Base-by-base conservation (phyloP, 805 yeast species). In the Sugiyamaella americana region DNA sequence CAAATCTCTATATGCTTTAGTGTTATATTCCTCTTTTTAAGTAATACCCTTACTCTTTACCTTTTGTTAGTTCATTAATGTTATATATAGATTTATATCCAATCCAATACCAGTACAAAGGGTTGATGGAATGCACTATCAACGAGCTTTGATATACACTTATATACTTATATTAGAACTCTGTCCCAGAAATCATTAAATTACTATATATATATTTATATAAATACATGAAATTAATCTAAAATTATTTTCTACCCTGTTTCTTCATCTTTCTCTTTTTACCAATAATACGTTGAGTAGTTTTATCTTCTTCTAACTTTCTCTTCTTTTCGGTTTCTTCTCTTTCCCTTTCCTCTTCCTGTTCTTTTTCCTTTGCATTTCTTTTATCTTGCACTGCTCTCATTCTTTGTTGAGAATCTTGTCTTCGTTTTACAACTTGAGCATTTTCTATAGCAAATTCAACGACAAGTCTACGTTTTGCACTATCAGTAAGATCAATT, bases 381-480 rank as follows among this genome's bases (percentile, higher is more conserved):
- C 57, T 55, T 37, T 52, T 50, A 29, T 54, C 44, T 11, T 29
- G 35, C n/a, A 34, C 41, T 37, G 55, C 56, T 39, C 48, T 47
- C 22, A 53, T 56, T 16, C 60, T 53, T 19, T 22, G 40, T 26
- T 56, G 61, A 17, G 54, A 50, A 24, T 88, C 96, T 51, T 78
- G 76, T 71, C 97, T 82, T 68, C 97, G 83, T 68, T 85, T 86
- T 37, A 93, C 82, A 48, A 93, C 96, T 61, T 85, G 84, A 24
- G 97, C 94, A 63, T 93, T 88, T 63, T 93, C 98, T 58, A 93
- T 75, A 4, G 98, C 97, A 71, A 93, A 93, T 64, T 93, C 98
- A 26, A 80, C 98, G 58, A 91, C 86, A 50, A 93, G 72, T 51
- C 87, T 79, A 69, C 96, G 80, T 61, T 77, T 78, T 46, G 73